Conservation (phyloP, 495 filamentous ascomycete genomes). For the Penicillium daleae region DNA sequence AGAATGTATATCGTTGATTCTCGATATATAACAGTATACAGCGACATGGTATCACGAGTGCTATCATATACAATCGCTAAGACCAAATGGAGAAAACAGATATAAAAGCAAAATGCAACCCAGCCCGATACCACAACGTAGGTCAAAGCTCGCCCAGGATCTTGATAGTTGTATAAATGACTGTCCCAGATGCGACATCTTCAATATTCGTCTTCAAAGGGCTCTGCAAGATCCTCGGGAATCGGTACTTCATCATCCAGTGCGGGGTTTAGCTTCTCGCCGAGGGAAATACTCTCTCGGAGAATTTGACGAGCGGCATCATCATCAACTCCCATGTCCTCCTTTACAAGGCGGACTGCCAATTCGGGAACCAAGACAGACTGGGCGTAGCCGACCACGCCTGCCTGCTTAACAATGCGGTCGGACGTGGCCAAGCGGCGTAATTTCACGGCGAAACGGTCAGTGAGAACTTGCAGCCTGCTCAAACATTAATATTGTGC, state of each 20-base stretch:
- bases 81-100: slow-evolving; percentile 7
- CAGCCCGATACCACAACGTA: background rate
- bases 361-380: slow-evolving; percentile 86
- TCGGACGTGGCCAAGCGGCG: slow-evolving; percentile 68
- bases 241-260: slow-evolving; percentile 61
- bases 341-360: slow-evolving; percentile 72
- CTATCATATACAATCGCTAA: slow-evolving; percentile 24
- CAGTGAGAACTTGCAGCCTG: slow-evolving; percentile 66
- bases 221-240: slow-evolving; percentile 26
- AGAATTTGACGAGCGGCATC: slow-evolving; percentile 70
- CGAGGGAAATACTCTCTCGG: slow-evolving; percentile 74
- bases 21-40: slow-evolving; percentile 10
- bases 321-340: slow-evolving; percentile 77
- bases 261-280: slow-evolving; percentile 73
- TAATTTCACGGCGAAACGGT: slow-evolving; percentile 61
- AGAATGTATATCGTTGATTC: background rate
- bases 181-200: background rate
- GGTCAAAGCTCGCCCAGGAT: background rate
- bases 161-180: background rate
- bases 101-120: background rate
- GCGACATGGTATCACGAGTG: slow-evolving; percentile 13
- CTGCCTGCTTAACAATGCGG: slow-evolving; percentile 67
- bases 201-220: slow-evolving; percentile 4
- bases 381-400: slow-evolving; percentile 78
- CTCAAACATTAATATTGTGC: background rate